Conservation (phyloP, 768 basidiomycete species). For the Tylopilus felleus region DNA sequence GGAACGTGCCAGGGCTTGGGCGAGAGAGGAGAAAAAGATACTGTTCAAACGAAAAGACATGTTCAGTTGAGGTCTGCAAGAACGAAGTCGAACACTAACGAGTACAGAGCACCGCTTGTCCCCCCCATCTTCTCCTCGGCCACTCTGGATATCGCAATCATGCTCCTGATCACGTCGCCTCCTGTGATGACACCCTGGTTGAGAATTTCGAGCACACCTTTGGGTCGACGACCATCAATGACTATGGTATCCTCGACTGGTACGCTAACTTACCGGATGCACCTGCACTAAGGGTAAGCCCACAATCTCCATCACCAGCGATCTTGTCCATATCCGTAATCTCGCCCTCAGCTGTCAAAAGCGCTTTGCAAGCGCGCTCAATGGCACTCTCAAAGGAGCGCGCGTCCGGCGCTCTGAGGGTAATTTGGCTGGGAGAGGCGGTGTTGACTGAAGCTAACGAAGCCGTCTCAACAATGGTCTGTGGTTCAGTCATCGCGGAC, state of each 20-base stretch:
- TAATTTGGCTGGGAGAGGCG: slow-evolving; percentile 2
- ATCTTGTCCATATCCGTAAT: slow-evolving; percentile 91
- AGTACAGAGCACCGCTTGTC: slow-evolving; percentile 87
- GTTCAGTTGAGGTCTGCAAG: neutral
- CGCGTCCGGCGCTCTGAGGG: slow-evolving; percentile 41
- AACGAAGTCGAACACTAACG: slow-evolving; percentile 48
- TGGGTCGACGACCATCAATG: neutral
- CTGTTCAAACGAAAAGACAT: slow-evolving; percentile 35
- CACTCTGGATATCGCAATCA: slow-evolving; percentile 67
- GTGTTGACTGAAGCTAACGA: slow-evolving; percentile 12
- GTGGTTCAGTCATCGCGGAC: slow-evolving; percentile 50
- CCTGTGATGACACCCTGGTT: slow-evolving; percentile 55
- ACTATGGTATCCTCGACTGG: neutral
- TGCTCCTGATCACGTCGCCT: slow-evolving; percentile 57
- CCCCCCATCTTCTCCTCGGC: slow-evolving; percentile 89
- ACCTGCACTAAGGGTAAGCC: slow-evolving; percentile 68
- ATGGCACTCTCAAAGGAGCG: slow-evolving; percentile 53
- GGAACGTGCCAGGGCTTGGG: slow-evolving; percentile 59
- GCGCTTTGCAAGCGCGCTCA: slow-evolving; percentile 54
- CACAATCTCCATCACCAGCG: slow-evolving; percentile 86
- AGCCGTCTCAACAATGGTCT: slow-evolving; percentile 10
- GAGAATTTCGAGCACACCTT: slow-evolving; percentile 62
- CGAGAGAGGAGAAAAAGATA: slow-evolving; percentile 88
- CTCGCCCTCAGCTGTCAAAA: slow-evolving; percentile 80
- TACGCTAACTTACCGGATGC: slow-evolving; percentile 51